Conservation (phyloP, 495 filamentous ascomycete species). For the Aspergillus diversus region DNA sequence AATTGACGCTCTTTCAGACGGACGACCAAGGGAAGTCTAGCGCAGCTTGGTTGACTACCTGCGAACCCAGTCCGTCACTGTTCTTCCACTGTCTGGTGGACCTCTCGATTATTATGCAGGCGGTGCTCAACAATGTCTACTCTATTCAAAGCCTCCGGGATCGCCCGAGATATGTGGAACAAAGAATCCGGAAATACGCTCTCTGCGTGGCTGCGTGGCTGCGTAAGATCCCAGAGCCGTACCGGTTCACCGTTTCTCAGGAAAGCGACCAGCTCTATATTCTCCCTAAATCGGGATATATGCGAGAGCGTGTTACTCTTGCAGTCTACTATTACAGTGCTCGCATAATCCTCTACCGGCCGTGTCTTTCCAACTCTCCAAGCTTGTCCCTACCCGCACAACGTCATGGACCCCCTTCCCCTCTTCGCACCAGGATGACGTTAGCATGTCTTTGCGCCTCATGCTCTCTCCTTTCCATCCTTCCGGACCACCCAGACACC, state of each 20-base stretch:
- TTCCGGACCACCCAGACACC: slow-evolving; percentile 45
- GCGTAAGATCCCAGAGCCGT: slow-evolving; percentile 44
- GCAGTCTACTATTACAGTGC: slow-evolving; percentile 61
- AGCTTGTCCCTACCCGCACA: slow-evolving; percentile 7
- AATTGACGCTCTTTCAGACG: slow-evolving; percentile 37
- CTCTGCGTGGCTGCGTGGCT: slow-evolving; percentile 56
- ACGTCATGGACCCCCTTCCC: slow-evolving; percentile 34
- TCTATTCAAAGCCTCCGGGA: slow-evolving; percentile 54
- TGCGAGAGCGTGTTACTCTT: slow-evolving; percentile 40
- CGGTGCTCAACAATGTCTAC: slow-evolving; percentile 58
- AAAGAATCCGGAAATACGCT: slow-evolving; percentile 49
- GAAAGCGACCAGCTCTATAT: slow-evolving; percentile 11
- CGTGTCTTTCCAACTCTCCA: slow-evolving; percentile 50
- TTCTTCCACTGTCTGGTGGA: slow-evolving; percentile 52
- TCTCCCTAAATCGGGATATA: slow-evolving; percentile 14
- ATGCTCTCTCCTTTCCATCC: slow-evolving; percentile 51
- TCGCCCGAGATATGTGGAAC: slow-evolving; percentile 55
- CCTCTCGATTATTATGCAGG: slow-evolving; percentile 53
- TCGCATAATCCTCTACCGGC: slow-evolving; percentile 60
- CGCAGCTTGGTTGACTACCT: slow-evolving; percentile 30
- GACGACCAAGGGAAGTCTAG: slow-evolving; percentile 20
- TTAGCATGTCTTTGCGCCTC: slow-evolving; percentile 60
- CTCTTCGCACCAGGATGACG: slow-evolving; percentile 55
- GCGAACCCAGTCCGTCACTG: slow-evolving; percentile 40
- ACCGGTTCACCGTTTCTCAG: slow-evolving; percentile 46